phyloP scores from a whole-genome alignment of 192 early-diverging fungal genomes.

The Kappamyces sp. region DNA sequence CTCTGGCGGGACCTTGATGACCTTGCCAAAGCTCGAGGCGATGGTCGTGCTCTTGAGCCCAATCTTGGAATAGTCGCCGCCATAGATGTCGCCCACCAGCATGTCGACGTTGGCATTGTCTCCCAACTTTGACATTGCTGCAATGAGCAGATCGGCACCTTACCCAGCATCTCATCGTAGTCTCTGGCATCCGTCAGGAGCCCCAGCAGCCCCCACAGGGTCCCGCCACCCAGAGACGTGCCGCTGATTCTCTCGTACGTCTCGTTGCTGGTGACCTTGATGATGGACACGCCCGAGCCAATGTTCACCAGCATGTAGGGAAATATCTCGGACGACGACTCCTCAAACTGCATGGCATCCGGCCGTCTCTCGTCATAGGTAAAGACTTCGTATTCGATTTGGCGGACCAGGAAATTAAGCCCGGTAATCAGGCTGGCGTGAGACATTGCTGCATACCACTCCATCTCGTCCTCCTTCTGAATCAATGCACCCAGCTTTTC shows the following conservation, averaged over 20 bases:
- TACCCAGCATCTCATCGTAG: conserved; percentile 76
- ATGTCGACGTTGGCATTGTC: conserved; percentile 84
- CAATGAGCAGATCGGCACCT: not conserved
- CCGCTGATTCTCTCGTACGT: conserved; percentile 79
- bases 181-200: conserved; percentile 80
- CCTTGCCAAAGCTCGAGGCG: conserved; percentile 93
- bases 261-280: conserved; percentile 86
- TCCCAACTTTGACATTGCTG: conserved; percentile 79
- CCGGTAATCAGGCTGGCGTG: conserved; percentile 40
- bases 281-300: conserved; percentile 91
- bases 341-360: conserved; percentile 58
- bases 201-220: conserved; percentile 88
- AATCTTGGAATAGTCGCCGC: conserved; percentile 80
- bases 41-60: conserved; percentile 91
- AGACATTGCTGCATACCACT: conserved; percentile 39
- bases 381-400: conserved; percentile 91
- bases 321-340: conserved; percentile 56
- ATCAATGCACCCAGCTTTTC: conserved; percentile 65
- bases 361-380: conserved; percentile 73
- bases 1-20: conserved; percentile 78
- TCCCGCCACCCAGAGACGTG: conserved; percentile 81
- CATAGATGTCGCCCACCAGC: conserved; percentile 45
- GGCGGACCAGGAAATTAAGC: conserved; percentile 84
- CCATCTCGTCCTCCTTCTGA: conserved; percentile 91
- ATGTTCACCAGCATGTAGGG: conserved; percentile 97